A percentile compares a stretch with the other conserved stretches of the same genome.
Conservation (phyloP, 345 rosid species). For the Dipteronia sinensis region DNA sequence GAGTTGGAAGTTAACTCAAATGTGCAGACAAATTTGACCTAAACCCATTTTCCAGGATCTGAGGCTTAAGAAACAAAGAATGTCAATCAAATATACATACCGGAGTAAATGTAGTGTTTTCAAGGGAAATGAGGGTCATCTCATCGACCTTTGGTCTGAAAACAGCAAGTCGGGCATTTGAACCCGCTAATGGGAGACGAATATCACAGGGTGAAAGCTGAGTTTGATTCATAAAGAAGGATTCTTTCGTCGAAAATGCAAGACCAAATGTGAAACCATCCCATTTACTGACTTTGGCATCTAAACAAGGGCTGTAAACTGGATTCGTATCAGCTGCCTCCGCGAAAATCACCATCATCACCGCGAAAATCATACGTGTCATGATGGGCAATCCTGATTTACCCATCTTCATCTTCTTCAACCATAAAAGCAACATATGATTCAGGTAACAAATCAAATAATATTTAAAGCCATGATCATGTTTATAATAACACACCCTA, state of each 20-base stretch:
- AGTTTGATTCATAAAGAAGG: constrained; percentile 56
- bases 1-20: neutral
- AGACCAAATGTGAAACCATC: constrained; percentile 84
- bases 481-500: neutral
- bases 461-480: neutral
- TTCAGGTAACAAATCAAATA: neutral
- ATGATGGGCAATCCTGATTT: neutral
- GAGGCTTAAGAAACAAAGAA: neutral
- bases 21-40: neutral
- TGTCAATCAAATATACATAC: constrained; percentile 35
- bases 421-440: neutral
- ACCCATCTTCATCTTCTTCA: constrained; percentile 20
- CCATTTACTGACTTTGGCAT: constrained; percentile 56
- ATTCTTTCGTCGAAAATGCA: constrained; percentile 63
- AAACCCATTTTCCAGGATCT: neutral
- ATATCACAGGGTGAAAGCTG: constrained; percentile 90
- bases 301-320: constrained; percentile 69
- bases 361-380: neutral
- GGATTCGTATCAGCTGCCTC: constrained; percentile 55
- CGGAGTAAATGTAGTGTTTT: constrained; percentile 45
- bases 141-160: constrained; percentile 85
- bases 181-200: constrained; percentile 59
- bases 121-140: constrained; percentile 82
- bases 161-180: constrained; percentile 59
- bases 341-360: constrained; percentile 20